Evolutionary conservation across 306 rosid genomes (phyloP), one percentile per base, ranked within the genome.

Genomic region (Morella rubra): DNA sequence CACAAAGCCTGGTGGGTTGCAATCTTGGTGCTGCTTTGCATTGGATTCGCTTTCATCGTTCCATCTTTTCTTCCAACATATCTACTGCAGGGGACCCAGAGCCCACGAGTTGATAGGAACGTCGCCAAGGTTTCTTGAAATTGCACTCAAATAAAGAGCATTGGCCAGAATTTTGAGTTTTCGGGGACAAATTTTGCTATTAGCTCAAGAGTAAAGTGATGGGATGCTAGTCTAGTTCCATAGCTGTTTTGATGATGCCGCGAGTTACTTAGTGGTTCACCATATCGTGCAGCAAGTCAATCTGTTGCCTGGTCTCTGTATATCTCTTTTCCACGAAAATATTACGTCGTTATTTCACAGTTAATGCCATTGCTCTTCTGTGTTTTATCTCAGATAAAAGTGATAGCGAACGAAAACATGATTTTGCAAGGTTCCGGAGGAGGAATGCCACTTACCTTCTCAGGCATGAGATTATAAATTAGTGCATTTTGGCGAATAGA

Each of bases 1-100:
- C 78, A 86, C 76, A 81, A 86, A 83, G 95, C 87, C 80, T 94
- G 98, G 97, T 86, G 96, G 89, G 91, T 90, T 37, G 92, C 75
- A 68, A 76, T 79, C 40, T 80, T 91, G 85, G 98, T 81, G 27
- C 40, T 91, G 13, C 69, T 91, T 44, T 85, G 96, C 81, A 79
- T 94, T 19, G 87, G 85, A 79, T 54, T 86, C 84, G 91, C 94
- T 51, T 83, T 91, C 80, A 37, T 82, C 44, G 22, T 90, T 50
- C 91, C 91, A 6, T 87, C 84, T n/a, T 82, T 81, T 72, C 89
- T 89, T 73, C 91, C 96, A 1, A 54, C 89, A 6, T 81, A 84
- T 85, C 76, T 94, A 82, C 74, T 90, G 37, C 89, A 82, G 7
- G 79, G 73, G 80, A 78, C 78, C 44, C 81, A 75, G 73, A 78